Base-by-base conservation (phyloP, 352 stramenopile genomes). In the Phytopythium cucurbitacearum region DNA sequence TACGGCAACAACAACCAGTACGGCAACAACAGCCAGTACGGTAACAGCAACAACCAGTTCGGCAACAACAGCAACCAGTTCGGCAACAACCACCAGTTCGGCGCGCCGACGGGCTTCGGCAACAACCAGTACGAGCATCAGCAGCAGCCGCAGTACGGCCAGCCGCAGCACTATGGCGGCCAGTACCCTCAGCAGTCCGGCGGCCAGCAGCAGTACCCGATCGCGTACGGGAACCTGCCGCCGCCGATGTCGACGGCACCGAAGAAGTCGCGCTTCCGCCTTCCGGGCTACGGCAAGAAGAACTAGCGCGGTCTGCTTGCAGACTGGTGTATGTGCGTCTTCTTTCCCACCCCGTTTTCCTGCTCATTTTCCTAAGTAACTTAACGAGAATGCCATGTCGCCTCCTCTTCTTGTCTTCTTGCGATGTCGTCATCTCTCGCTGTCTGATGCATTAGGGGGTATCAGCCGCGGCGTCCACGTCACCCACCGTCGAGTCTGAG, bases 211-310 rank as follows among this genome's bases (percentile, higher is more conserved):
- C 68, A 87, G 60, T 88, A 88, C 72, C 75, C 72, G 9, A 62
- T 75, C 12, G 61, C 66, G 62, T 80, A 81, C 53, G 71, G 71
- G 48, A 61, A 79, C 53, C 65, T 71, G 66, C 79, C 76, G 42
- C 75, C 74, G 7, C 81, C 84, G 52, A 71, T 77, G 64, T 52
- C 64, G 21, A 65, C 80, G 13, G 55, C 62, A 15, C 59, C 65
- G n/a, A 89, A 88, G 66, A 83, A 83, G 40, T 83, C 73, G 39
- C 81, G 85, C 50, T 89, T 89, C 67, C 71, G 76, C 10, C 60
- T 91, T 32, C 80, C 80, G 13, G 65, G 74, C 50, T 70, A 80
- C 37, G 75, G 79, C 65, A 86, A 85, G 65, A 91, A 88, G 68
- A 88, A 87, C 64, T 89, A 80, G 42, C 21, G 21, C 21, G 21